Evolutionary conservation across 768 basidiomycete genomes (phyloP), one percentile per base, ranked within the genome.

Genomic region (Candolleomyces aberdarensis): DNA sequence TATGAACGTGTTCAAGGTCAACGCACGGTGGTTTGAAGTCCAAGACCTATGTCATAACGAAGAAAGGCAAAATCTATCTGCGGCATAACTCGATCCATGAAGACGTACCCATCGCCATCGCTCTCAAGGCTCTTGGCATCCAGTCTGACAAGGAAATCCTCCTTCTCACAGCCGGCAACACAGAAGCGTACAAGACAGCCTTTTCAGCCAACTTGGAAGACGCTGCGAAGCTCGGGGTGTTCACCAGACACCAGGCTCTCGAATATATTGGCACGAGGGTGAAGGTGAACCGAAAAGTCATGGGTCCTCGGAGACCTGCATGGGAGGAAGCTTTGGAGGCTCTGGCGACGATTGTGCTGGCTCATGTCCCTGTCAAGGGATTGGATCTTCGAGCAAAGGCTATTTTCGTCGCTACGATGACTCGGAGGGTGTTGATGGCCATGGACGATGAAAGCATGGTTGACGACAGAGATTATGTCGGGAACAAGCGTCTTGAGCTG

Each of bases 101-200:
- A 75, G 95, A 96, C 70, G 91, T 99, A 29, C 96, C 97, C 5
- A 94, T 99, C 59, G 95, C 87, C 48, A 87, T 99, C 70, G 96
- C 94, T 10, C 87, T 99, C 66, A 98, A 98, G 75, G 97, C 97
- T 8, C 85, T 99, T 49, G 95, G 96, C 3, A 87, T 97, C 64
- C 93, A 96, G 66, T 95, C 97, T 2, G 96, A 98, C 78, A 98
- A 97, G 75, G 97, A 99, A 71, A 96, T 98, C 49, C 85, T 98
- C 26, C 83, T 98, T 22, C 84, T 98, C 57, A 95, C 94, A 7
- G 94, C 96, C 48, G 97, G 97, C 6, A 91, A 86, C 66, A 89
- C 91, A 41, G 96, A 97, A 63, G 83, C 86, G 10, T 96, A 95
- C 78, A 92, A 89, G 69, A 82, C 81, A 20, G 82, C 88, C 0